Evolutionary conservation across 352 stramenopile species (phyloP), one percentile per base, ranked within the genome.

Genomic region (Globisporangium carolinianum): DNA sequence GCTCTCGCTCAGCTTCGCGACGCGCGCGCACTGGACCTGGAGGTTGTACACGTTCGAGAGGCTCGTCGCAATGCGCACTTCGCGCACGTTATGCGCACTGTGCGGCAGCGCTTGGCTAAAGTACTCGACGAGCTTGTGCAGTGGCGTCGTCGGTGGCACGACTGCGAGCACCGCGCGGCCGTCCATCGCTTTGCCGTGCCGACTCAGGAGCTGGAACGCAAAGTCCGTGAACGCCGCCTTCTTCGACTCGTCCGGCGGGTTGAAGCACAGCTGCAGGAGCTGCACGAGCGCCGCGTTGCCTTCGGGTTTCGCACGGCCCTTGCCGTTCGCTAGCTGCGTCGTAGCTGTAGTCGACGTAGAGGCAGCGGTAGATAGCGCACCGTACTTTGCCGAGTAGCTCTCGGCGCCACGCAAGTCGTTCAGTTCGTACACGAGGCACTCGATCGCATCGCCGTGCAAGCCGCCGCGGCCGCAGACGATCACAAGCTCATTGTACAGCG

Each of bases 41-140:
- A 95, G 72, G 63, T 95, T 95, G 76, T 93, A 95, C 37, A 95
- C 81, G 69, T 95, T 95, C 48, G 81, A 92, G 57, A 95, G 57
- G 53, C 79, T 90, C 67, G 90, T 85, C 9, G 76, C 73, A 37
- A 95, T 87, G 57, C 74, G 85, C 56, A 77, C 82, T 55, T 95
- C 85, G 15, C 85, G 83, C 32, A 90, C 84, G 18, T 92, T 87
- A 65, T 95, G 85, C 3, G 83, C 81, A 53, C 79, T 91, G 55
- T 91, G 68, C 10, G 85, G 85, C 55, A 95, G 68, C 10, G 76
- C 72, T 60, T 92, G 81, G 17, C 77, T 87, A 53, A 95, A 91
- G 55, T 88, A 95, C 53, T 95, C 85, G 5, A 79, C 81, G 41
- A 95, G 73, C 58, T 95, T 93, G 55, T 76, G 75, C 43, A 95